Conservation (phyloP, 257 asterid species). For the Apocynum venetum region DNA sequence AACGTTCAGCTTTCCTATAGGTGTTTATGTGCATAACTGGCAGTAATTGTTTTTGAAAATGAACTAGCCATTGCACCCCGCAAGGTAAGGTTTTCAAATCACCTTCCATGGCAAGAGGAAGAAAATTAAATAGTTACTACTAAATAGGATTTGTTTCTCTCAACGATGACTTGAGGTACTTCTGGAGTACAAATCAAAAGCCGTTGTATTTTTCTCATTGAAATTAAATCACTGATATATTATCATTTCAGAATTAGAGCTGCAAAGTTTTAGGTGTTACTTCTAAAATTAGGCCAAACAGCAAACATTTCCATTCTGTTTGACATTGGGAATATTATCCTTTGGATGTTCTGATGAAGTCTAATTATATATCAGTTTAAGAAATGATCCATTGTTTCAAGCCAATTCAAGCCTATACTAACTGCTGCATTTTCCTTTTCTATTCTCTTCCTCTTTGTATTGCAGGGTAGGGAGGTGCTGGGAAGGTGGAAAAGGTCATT, state of each 20-base stretch:
- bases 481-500: slow-evolving; percentile 61
- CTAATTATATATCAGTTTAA: neutral
- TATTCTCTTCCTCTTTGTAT: neutral
- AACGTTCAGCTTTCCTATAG: neutral
- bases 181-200: neutral
- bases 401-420: neutral
- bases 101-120: too few species aligned
- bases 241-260: neutral
- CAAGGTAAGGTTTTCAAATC: slow-evolving; percentile 32
- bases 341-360: neutral
- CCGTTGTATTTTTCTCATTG: neutral
- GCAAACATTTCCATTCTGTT: too few species aligned
- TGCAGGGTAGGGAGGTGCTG: slow-evolving; percentile 67
- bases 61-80: slow-evolving; percentile 65
- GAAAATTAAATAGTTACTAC: too few species aligned
- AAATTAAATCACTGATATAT: neutral
- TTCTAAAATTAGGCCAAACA: neutral
- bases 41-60: slow-evolving; percentile 33
- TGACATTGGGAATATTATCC: neutral
- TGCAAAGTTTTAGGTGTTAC: neutral
- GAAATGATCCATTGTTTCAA: neutral
- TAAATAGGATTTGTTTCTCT: neutral
- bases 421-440: neutral
- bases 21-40: neutral
- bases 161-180: neutral